Evolutionary conservation across 441 rosid species (phyloP), one percentile per base, ranked within the genome.

Genomic region (Biscutella laevigata): DNA sequence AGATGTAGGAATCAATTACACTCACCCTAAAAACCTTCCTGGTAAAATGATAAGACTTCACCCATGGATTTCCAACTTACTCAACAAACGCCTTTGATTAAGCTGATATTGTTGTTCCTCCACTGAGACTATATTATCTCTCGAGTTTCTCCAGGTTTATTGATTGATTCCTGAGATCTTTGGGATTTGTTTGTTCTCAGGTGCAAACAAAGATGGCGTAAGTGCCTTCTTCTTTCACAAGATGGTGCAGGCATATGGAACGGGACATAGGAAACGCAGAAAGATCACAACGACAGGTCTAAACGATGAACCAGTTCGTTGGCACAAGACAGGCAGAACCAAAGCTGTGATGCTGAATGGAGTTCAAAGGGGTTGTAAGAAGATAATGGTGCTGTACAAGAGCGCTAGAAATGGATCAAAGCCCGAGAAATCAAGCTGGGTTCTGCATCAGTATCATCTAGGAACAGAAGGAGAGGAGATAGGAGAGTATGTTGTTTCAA

Each of bases 321-420:
- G 99, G 99, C 99, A 92, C 67, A 92, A 92, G 74, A 92, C 99
- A 5, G 99, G 99, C 28, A 84, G 70, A 74, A 92, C 90, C 41
- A 88, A 81, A 66, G 15, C 70, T 57, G 74, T 92, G 53, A 41
- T 76, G 1, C 72, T 74, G 20, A 80, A 71, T 61, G 95, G 95
- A 43, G 66, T 73, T 37, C 84, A 66, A 2, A 78, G 62, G 56
- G 99, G 97, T 8, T 88, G 88, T 46, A 86, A 84, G 75, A 92
- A 92, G 68, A 82, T 88, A 14, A 78, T 92, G 99, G 95, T 92
- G 62, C 90, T 92, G 1, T 86, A 92, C 59, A 81, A 68, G 70
- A 73, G 77, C 53, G 69, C 92, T 32, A 78, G 75, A 72, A 84
- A 77, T 42, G 92, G 92, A 6, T 39, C 58, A 13, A 92, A 84